These are phyloP conservation scores for Geotrichum restrictum DNA, from an alignment of 1,139 yeast genomes.

Conservation along the genomic window DNA sequence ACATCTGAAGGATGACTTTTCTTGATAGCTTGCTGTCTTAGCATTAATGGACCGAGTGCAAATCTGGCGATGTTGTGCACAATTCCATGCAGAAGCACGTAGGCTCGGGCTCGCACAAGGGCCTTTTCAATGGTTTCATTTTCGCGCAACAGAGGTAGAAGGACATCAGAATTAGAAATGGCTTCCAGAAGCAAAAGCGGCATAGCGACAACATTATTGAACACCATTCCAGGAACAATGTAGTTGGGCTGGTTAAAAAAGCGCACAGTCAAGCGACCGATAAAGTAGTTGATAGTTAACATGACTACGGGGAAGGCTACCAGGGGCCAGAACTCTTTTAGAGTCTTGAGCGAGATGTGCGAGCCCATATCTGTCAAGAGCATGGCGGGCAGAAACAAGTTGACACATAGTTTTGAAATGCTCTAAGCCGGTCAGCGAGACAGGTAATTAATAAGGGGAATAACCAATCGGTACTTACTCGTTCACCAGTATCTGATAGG, in stretches of 20 bases:
- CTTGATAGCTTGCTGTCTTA: constrained; percentile 1
- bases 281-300: constrained; percentile 18
- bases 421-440: no score
- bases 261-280: constrained; percentile 22
- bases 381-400: constrained; percentile 26
- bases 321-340: constrained; percentile 26
- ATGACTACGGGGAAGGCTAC: constrained; percentile 23
- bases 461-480: constrained; percentile 18
- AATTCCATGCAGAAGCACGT: constrained; percentile 25
- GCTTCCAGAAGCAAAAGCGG: constrained; percentile 26
- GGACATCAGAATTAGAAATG: constrained; percentile 25
- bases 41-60: constrained; percentile 27
- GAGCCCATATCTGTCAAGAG: constrained; percentile 29
- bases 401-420: constrained; percentile 26
- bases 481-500: constrained; percentile 21
- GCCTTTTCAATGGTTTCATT: constrained; percentile 23
- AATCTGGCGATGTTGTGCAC: constrained; percentile 27
- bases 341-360: constrained; percentile 23
- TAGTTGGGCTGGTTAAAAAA: constrained; percentile 23
- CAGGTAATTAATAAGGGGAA: no score
- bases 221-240: constrained; percentile 27
- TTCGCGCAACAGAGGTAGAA: constrained; percentile 21
- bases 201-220: constrained; percentile 28
- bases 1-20: background rate
- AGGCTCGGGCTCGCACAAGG: constrained; percentile 26